Base-by-base conservation (phyloP, 148 eudicot genomes). In the Silene conica region DNA sequence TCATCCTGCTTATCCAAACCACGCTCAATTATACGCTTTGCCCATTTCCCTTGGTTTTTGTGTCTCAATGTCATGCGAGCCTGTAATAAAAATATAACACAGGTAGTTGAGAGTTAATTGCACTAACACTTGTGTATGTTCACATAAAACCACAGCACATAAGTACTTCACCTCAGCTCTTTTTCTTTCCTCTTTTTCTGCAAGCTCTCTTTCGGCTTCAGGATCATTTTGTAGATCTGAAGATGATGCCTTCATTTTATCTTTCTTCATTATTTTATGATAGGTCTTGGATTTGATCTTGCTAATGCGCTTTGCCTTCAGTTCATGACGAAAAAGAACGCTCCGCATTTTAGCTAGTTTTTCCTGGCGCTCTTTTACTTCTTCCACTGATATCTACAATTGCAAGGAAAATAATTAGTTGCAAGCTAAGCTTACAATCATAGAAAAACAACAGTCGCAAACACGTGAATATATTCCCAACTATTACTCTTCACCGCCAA, bases 271-370 rank as follows among this genome's bases (percentile, higher is more conserved):
- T 77, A 95, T 69, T 3, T 96, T 89, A 78, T 84, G 98, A 77
- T 82, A 90, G 46, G 93, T 84, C 80, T 95, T 95, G 67, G 98
- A 96, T 81, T 96, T 96, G 25, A 96, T 96, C 76, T 89, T 89
- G 73, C 89, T 96, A 16, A 89, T 48, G 64, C 85, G 92, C 82
- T 92, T 96, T 23, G 90, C 86, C 82, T 96, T 92, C 80, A 96
- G 34, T 77, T 96, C 99, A 76, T 96, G 97, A 22, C 83, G 90
- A 73, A 92, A 95, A 75, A 96, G 94, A 71, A 96, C 87, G 80
- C 84, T 86, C 7, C 97, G 91, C 97, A 92, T 89, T 83, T 96
- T 92, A n/a, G 97, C 94, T 74, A 88, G 89, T 66, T 83, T 87
- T 57, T 83, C 76, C 78, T 89, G 89, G 25, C 85, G 92, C 12